Evolutionary conservation across 2,329 filamentous ascomycete genomes (phyloP).

Genomic region (Lizonia empirigonia): DNA sequence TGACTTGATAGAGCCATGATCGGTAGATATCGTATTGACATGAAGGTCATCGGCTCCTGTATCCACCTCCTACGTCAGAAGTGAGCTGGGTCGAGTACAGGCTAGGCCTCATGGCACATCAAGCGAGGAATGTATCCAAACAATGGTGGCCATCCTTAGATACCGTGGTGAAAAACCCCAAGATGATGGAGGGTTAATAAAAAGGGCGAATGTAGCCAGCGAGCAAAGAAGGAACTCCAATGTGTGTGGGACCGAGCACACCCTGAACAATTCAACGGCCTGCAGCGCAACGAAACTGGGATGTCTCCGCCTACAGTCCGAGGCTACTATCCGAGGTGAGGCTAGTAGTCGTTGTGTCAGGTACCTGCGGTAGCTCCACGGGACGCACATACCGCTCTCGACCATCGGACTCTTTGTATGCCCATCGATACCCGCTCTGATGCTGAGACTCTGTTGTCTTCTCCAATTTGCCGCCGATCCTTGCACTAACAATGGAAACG

Average conservation of each 20-base stretch:
- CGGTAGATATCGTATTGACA: constrained; percentile 11
- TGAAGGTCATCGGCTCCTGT: constrained; percentile 4
- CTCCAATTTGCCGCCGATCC: constrained; percentile 1
- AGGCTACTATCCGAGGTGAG: neutral
- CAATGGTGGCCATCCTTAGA: neutral
- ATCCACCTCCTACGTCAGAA: neutral
- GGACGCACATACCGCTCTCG: constrained; percentile 10
- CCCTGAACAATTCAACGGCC: constrained; percentile 8
- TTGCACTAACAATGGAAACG: neutral
- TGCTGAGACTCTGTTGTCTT: neutral
- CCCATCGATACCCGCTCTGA: constrained; percentile 5
- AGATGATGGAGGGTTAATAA: neutral
- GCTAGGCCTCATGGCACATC: neutral
- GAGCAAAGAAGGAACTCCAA: neutral
- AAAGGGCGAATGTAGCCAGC: neutral
- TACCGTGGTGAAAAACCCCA: neutral
- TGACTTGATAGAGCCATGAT: neutral
- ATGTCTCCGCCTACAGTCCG: neutral
- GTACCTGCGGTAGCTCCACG: constrained; percentile 16
- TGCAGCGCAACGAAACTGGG: constrained; percentile 2
- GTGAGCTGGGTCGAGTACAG: neutral
- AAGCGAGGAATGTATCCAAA: constrained; percentile 7
- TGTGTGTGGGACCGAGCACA: constrained; percentile 9
- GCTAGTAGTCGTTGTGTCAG: constrained; percentile 5
- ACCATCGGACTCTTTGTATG: neutral